phyloP scores from a whole-genome alignment of 73 alveolate genomes.

The Blepharisma stoltei region DNA sequence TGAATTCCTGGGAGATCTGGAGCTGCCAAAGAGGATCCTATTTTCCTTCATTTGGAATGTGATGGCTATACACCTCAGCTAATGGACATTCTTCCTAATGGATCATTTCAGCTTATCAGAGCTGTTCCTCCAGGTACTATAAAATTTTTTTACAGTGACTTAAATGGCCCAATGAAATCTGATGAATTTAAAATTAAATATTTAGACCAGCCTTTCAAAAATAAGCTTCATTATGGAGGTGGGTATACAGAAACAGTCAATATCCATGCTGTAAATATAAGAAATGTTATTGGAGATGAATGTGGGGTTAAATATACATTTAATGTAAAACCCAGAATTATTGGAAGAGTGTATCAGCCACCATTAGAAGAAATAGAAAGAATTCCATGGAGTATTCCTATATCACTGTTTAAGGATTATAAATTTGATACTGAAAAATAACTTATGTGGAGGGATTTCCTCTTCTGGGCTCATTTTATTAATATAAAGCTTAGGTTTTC shows the following conservation, averaged over 20 bases:
- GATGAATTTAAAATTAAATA: conserved; percentile 1
- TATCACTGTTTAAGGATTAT: conserved; percentile 59
- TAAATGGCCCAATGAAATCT: background rate
- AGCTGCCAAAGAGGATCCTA: background rate
- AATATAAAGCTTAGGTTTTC: conserved; percentile 14
- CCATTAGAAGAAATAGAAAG: conserved; percentile 10
- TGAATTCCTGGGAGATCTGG: background rate
- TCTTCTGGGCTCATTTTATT: conserved; percentile 4
- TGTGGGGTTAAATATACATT: background rate
- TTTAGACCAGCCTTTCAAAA: background rate
- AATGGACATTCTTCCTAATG: conserved; percentile 9
- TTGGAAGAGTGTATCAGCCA: background rate
- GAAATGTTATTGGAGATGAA: too few species aligned
- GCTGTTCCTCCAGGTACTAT: conserved; percentile 30
- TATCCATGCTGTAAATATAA: background rate
- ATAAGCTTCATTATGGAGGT: background rate
- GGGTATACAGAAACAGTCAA: background rate
- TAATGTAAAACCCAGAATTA: conserved; percentile 26
- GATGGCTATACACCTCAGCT: conserved; percentile 13
- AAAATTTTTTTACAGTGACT: conserved; percentile 4
- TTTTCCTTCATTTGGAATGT: conserved; percentile 22
- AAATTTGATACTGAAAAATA: conserved; percentile 65
- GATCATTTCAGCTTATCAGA: background rate
- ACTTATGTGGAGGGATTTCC: too few species aligned
- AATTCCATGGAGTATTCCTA: conserved; percentile 18